Evolutionary conservation across 108 stramenopile genomes (phyloP), one percentile per base, ranked within the genome.

Genomic region (Fragilariopsis cylindrus): DNA sequence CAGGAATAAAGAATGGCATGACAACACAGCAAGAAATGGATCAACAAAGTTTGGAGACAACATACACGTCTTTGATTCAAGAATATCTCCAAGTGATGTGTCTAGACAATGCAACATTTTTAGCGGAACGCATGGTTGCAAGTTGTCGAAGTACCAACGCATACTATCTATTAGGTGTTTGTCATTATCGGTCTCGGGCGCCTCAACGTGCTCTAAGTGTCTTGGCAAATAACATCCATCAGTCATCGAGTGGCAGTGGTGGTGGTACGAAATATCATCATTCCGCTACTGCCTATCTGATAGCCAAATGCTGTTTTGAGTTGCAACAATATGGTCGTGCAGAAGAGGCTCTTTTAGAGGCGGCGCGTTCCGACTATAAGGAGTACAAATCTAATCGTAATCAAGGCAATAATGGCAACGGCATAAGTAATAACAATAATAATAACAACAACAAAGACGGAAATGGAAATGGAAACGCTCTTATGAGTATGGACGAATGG

Each of bases 91-190:
- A 66, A 57, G 80, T 92, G 47, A 81, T 90, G 53, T 82, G 82
- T 72, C 60, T 92, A 48, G 91, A 91, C 67, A 95, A 91, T 72
- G 91, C 94, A 55, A 90, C 82, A 16, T 95, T 92, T 74, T 73
- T 91, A 21, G 94, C 90, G 6, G 94, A 95, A 74, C 88, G 94
- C 2, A 65, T 88, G 58, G 89, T 80, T 1, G 94, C 94, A 2
- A 57, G 77, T 11, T 83, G 54, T 56, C 80, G 82, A 18, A 50
- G 81, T 16, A 81, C 76, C 66, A 69, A 90, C 62, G 83, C 94
- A 55, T 44, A 81, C 18, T 92, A 92, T 72, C 70, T 91, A 12
- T 70, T 95, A 45, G 90, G 90, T 4, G 55, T 91, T 44, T 92
- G 90, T 65, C 78, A 95, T 56, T 91, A 90, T 75, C 91, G 90